A percentile compares a stretch with the other conserved stretches of the same genome.
phyloP scores from a whole-genome alignment of 176 grass and related monocot species.

The Carex pumila region DNA sequence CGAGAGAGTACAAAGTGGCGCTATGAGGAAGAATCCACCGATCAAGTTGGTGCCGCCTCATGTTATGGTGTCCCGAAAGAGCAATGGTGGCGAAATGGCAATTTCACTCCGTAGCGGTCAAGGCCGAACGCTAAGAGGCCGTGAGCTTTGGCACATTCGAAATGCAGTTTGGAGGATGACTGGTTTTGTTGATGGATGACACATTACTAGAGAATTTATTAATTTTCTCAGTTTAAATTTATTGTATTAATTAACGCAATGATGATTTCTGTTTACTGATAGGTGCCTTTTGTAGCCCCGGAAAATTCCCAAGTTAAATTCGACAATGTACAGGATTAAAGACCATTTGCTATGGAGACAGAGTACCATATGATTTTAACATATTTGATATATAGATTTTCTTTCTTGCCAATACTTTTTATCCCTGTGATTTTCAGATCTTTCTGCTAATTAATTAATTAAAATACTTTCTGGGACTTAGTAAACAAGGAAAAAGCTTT shows the following conservation, averaged over 20 bases:
- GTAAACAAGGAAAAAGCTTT: neutral
- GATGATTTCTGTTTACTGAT: neutral
- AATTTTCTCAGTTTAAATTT: neutral
- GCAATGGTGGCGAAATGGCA: neutral
- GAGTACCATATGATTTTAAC: too few relatives aligned
- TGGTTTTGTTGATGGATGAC: constrained; percentile 53
- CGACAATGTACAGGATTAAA: neutral
- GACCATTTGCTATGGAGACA: too few relatives aligned
- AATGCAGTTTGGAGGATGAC: constrained; percentile 71
- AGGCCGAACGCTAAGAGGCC: constrained; percentile 64
- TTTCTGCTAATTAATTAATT: neutral
- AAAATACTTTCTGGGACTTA: neutral
- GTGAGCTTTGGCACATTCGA: constrained; percentile 44
- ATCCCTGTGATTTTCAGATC: neutral
- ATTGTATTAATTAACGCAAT: neutral
- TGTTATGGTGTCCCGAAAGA: constrained; percentile 41
- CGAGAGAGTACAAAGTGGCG: neutral
- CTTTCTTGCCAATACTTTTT: neutral
- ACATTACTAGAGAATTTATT: constrained; percentile 7
- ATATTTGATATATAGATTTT: too few relatives aligned
- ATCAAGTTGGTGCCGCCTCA: constrained; percentile 64
- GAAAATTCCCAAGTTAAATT: neutral
- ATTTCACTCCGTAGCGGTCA: constrained; percentile 50
- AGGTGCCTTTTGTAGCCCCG: neutral
- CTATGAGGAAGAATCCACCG: neutral